Conservation (phyloP, 208 protist species). For the Trypanosoma scelopori region DNA sequence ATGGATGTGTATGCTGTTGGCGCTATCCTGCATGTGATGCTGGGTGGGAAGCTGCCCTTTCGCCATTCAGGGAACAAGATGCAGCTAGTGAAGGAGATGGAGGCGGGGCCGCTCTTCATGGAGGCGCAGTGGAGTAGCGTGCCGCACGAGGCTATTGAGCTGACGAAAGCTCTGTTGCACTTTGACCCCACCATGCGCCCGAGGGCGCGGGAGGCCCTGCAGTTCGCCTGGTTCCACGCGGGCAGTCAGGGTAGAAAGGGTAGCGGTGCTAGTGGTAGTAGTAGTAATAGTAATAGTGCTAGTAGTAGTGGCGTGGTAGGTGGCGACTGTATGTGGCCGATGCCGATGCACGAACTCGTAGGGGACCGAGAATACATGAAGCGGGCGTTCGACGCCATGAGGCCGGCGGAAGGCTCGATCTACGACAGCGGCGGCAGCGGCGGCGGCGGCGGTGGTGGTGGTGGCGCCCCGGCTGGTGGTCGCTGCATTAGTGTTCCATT, state of each 20-base stretch:
- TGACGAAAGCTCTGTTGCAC: slow-evolving; percentile 48
- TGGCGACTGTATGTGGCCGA: slow-evolving; percentile 6
- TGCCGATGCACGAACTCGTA: slow-evolving; percentile 39
- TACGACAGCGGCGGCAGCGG: slow-evolving; percentile 10
- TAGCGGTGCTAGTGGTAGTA: background rate
- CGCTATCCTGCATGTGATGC: slow-evolving; percentile 84
- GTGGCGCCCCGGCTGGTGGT: slow-evolving; percentile 7
- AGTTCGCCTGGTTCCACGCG: slow-evolving; percentile 57
- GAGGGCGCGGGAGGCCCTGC: slow-evolving; percentile 51
- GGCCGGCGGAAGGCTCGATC: slow-evolving; percentile 35
- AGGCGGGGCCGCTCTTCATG: slow-evolving; percentile 55
- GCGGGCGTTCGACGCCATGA: slow-evolving; percentile 67
- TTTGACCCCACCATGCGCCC: slow-evolving; percentile 55
- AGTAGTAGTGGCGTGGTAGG: background rate
- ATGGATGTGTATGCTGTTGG: slow-evolving; percentile 80
- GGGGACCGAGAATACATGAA: slow-evolving; percentile 54
- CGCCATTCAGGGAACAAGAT: slow-evolving; percentile 61
- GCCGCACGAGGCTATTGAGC: slow-evolving; percentile 48
- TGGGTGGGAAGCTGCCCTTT: slow-evolving; percentile 77
- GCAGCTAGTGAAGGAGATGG: slow-evolving; percentile 68
- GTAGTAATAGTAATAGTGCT: background rate
- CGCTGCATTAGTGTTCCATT: slow-evolving; percentile 33
- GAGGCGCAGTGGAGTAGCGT: slow-evolving; percentile 59
- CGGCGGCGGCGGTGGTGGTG: too few relatives aligned
- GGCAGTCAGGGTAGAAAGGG: background rate